Conservation (phyloP, 1,284 basidiomycete genomes). For the Abortiporus biennis region DNA sequence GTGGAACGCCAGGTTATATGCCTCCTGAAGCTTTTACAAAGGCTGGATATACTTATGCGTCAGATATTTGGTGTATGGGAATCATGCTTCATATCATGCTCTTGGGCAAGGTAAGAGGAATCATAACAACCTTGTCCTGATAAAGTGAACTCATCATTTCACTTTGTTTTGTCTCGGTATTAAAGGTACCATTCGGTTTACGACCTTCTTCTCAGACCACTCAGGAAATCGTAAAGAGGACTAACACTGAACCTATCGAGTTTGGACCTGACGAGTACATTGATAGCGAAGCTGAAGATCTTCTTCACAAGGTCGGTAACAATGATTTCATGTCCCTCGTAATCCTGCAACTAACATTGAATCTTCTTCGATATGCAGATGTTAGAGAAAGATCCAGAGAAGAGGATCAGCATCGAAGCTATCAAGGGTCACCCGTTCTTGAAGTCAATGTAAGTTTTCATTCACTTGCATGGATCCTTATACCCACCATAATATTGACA, state of each 20-base stretch:
- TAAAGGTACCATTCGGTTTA: conserved; percentile 18
- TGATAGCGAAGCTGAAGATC: conserved; percentile 12
- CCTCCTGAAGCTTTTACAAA: conserved; percentile 44
- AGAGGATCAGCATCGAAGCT: conserved; percentile 15
- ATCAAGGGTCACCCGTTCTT: conserved; percentile 22
- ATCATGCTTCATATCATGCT: conserved; percentile 60
- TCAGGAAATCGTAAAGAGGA: conserved; percentile 15
- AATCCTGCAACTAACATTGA: too few relatives aligned
- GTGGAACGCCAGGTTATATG: conserved; percentile 60
- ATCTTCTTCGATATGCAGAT: conserved; percentile 12
- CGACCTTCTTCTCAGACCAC: conserved; percentile 12
- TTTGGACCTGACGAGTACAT: conserved; percentile 7
- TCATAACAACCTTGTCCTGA: too few relatives aligned
- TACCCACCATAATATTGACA: too few relatives aligned
- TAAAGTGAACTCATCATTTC: not conserved
- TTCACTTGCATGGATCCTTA: too few relatives aligned
- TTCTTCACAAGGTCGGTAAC: conserved; percentile 13
- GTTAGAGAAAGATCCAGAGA: conserved; percentile 19
- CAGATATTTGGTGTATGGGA: conserved; percentile 63
- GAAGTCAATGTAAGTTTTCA: conserved; percentile 15
- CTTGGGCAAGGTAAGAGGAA: conserved; percentile 49
- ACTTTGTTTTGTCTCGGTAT: not conserved
- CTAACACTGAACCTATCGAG: conserved; percentile 11
- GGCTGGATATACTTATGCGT: conserved; percentile 25
- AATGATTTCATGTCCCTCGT: too few relatives aligned